phyloP scores from a whole-genome alignment of 352 stramenopile genomes.

The Globisporangium spinosum region DNA sequence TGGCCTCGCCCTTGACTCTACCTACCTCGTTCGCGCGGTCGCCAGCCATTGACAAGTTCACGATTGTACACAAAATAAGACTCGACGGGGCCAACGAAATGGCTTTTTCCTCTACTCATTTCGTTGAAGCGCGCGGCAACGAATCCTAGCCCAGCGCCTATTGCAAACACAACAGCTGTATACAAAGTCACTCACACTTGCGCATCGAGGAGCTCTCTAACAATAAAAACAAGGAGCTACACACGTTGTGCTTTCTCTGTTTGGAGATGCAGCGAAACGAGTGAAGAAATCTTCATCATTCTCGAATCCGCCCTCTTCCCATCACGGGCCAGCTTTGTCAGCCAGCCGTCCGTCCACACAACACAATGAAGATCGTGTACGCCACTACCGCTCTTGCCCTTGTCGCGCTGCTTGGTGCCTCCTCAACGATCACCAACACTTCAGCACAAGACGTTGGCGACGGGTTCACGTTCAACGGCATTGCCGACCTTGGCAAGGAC shows the following conservation, averaged over 20 bases:
- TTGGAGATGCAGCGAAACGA: not conserved
- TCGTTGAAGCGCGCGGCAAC: not conserved
- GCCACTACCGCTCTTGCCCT: conserved; percentile 4
- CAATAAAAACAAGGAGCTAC: not conserved
- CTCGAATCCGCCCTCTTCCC: not conserved
- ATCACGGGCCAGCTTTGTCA: not conserved
- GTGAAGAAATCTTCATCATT: not conserved
- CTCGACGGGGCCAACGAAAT: not conserved
- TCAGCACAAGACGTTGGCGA: not conserved
- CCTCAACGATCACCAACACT: not conserved
- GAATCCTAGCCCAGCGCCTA: not conserved
- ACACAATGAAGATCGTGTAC: conserved; percentile 13
- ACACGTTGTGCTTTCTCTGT: not conserved
- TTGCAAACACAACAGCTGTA: not conserved
- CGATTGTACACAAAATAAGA: not conserved
- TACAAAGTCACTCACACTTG: not conserved
- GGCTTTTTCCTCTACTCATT: not conserved
- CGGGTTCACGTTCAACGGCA: not conserved
- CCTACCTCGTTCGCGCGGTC: not conserved
- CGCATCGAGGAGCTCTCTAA: not conserved
- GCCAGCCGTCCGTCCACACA: not conserved
- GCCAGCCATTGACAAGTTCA: not conserved
- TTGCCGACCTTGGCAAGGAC: not conserved
- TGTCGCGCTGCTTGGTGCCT: conserved; percentile 4
- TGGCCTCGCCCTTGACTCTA: not conserved